These are phyloP conservation scores for Leccinum barrowsii DNA, from an alignment of 768 basidiomycete species.

Conservation along the genomic window DNA sequence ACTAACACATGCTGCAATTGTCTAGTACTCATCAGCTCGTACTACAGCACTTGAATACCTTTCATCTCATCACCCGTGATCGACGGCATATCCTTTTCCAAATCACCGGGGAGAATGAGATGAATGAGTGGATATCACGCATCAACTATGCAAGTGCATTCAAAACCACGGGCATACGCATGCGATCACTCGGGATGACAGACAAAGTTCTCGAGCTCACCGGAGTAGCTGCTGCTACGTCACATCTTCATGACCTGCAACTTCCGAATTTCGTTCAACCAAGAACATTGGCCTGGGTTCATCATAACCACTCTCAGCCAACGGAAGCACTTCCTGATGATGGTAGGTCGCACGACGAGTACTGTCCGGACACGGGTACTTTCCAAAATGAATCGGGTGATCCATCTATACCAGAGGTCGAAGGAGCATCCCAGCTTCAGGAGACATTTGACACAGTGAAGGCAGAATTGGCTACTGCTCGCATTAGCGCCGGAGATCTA, in stretches of 20 bases:
- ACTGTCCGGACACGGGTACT: slow-evolving; percentile 31
- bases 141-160: slow-evolving; percentile 96
- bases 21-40: slow-evolving; percentile 3
- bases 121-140: slow-evolving; percentile 85
- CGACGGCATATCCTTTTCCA: slow-evolving; percentile 84
- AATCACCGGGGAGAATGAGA: slow-evolving; percentile 60
- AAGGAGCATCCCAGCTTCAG: slow-evolving; percentile 66
- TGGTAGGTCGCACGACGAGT: slow-evolving; percentile 22
- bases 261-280: slow-evolving; percentile 24
- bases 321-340: slow-evolving; percentile 33
- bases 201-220: slow-evolving; percentile 70
- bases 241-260: slow-evolving; percentile 71
- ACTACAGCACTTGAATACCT: slow-evolving; percentile 56
- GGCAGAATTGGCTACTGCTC: slow-evolving; percentile 67
- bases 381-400: slow-evolving; percentile 12
- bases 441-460: slow-evolving; percentile 86
- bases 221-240: slow-evolving; percentile 82
- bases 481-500: slow-evolving; percentile 31
- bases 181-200: slow-evolving; percentile 72
- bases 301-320: slow-evolving; percentile 36
- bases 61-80: slow-evolving; percentile 73
- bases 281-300: slow-evolving; percentile 40
- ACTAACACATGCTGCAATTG: slow-evolving; percentile 9
- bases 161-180: slow-evolving; percentile 77
- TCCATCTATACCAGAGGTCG: slow-evolving; percentile 51